These are phyloP conservation scores for Neurospora pannonica DNA, from an alignment of 495 filamentous ascomycete species.

Conservation along the genomic window DNA sequence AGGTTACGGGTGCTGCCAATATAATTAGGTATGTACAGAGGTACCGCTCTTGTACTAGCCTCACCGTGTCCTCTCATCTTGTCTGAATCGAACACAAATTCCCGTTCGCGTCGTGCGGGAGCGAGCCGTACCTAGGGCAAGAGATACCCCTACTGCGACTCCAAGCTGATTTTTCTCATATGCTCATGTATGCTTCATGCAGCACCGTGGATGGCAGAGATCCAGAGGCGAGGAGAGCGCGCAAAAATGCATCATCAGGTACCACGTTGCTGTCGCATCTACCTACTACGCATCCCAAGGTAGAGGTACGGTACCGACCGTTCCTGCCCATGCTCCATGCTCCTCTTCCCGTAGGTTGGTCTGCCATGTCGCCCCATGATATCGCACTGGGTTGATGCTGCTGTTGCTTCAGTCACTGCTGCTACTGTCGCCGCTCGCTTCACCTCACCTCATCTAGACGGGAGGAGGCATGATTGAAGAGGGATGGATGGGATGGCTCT, in stretches of 20 bases:
- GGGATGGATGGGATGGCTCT: not conserved
- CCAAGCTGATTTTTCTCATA: not conserved
- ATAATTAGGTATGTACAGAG: not conserved
- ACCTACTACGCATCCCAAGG: not conserved
- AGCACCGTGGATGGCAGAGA: not conserved
- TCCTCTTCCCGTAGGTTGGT: not conserved
- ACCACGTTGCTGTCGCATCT: not conserved
- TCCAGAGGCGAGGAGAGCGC: not conserved
- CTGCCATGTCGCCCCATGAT: not conserved
- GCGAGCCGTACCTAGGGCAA: not conserved
- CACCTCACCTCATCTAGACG: not conserved
- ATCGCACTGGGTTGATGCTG: not conserved
- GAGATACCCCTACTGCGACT: not conserved
- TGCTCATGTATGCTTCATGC: not conserved
- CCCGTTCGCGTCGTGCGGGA: not conserved
- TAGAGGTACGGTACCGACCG: not conserved
- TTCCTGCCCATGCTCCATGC: not conserved
- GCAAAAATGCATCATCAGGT: not conserved
- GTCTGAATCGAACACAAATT: not conserved
- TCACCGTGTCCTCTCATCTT: not conserved
- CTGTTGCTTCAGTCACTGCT: not conserved
- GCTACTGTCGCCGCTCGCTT: not conserved
- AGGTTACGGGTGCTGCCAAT: not conserved
- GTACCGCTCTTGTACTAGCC: not conserved
- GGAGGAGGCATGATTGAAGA: not conserved